Evolutionary conservation across 129 eudicot species (phyloP).

Genomic region (Chrysanthemum lavandulifolium): DNA sequence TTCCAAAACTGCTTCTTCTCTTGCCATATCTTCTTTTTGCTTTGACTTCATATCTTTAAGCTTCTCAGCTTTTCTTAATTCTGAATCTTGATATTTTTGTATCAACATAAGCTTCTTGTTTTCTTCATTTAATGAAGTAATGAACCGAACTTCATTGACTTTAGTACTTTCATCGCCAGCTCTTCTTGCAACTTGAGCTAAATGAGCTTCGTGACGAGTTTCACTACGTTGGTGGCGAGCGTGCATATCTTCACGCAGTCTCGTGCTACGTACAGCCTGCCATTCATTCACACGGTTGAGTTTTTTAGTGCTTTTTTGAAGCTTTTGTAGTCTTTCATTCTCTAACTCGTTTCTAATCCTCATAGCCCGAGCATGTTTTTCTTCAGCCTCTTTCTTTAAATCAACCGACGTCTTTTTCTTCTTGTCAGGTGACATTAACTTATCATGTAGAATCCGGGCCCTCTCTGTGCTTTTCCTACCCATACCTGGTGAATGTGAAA

Average conservation of each 20-base stretch:
- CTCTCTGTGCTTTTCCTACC: slow-evolving; percentile 80
- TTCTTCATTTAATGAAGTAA: slow-evolving; percentile 89
- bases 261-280: slow-evolving; percentile 88
- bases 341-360: slow-evolving; percentile 84
- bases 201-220: slow-evolving; percentile 80
- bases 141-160: slow-evolving; percentile 96
- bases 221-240: slow-evolving; percentile 92
- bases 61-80: slow-evolving; percentile 85
- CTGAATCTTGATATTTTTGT: slow-evolving; percentile 88
- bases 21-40: slow-evolving; percentile 94
- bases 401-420: slow-evolving; percentile 76
- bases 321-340: slow-evolving; percentile 81
- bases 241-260: slow-evolving; percentile 74
- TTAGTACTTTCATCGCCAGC: slow-evolving; percentile 95
- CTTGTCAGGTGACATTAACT: slow-evolving; percentile 93
- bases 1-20: slow-evolving; percentile 96
- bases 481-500: slow-evolving; percentile 84
- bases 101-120: slow-evolving; percentile 72
- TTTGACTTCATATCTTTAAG: slow-evolving; percentile 76
- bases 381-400: slow-evolving; percentile 90
- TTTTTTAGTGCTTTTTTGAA: slow-evolving; percentile 83
- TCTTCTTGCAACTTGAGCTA: slow-evolving; percentile 86
- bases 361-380: slow-evolving; percentile 89
- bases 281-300: slow-evolving; percentile 88
- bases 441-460: slow-evolving; percentile 83